phyloP scores from a whole-genome alignment of 768 basidiomycete genomes.

The Tulasnella sp. region DNA sequence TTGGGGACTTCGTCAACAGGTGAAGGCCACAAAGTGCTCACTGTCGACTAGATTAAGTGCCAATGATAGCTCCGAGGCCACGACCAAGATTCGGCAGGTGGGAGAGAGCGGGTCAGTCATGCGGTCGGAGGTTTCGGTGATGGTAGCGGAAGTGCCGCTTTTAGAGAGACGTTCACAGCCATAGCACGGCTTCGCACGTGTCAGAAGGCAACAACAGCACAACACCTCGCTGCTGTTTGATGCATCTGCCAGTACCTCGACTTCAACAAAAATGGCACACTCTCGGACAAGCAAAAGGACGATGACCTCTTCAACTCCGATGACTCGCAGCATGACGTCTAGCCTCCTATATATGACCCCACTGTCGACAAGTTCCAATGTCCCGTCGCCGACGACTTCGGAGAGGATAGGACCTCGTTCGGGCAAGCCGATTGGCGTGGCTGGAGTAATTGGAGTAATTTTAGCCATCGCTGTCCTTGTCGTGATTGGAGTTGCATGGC shows the following conservation, averaged over 20 bases:
- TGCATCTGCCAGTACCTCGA: neutral
- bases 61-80: constrained; percentile 12
- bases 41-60: constrained; percentile 9
- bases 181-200: neutral
- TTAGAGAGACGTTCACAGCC: neutral
- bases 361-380: neutral
- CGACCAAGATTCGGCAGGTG: constrained; percentile 16
- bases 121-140: neutral
- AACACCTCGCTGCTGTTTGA: neutral
- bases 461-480: neutral
- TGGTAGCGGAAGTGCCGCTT: constrained; percentile 10
- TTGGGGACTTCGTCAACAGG: neutral
- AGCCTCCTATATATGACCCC: neutral
- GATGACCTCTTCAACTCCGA: neutral
- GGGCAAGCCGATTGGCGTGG: neutral
- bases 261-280: neutral
- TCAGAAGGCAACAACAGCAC: neutral
- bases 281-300: neutral
- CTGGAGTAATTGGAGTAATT: neutral
- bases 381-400: neutral
- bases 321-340: constrained; percentile 7
- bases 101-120: neutral
- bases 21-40: neutral
- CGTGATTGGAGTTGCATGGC: neutral
- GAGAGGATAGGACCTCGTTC: neutral